Evolutionary conservation across 345 rosid genomes (phyloP), one percentile per base, ranked within the genome.

Genomic region (Kandelia obovata): DNA sequence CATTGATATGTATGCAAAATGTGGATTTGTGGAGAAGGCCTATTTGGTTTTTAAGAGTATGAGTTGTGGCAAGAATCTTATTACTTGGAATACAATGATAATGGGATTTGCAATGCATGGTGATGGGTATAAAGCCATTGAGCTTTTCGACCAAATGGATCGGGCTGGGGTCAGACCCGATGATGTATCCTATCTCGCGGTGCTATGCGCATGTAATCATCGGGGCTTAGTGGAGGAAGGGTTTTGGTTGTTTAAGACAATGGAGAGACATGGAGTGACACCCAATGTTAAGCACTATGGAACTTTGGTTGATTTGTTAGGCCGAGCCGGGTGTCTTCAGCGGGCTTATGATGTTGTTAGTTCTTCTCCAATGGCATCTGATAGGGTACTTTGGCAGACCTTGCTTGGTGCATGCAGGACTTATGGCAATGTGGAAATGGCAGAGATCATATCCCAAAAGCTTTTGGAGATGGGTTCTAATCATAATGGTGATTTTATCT

Each of bases 51-150:
- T 91, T 68, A 70, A 80, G 67, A 70, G 75, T 19, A 77, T 91
- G 80, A 76, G 46, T 37, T 70, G 86, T 60, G 55, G 53, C 69
- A 86, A 80, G 77, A 80, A 77, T 76, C 67, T 85, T 69, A 84
- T 93, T 62, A 82, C 97, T 5, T 93, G 97, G 98, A 93, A 93
- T 78, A 87, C 96, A 8, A 93, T 91, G 92, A 82, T 93, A 34
- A 91, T 82, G 92, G 96, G 86, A 26, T 89, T 85, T 72, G 96
- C 98, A 1, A 82, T 85, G 81, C 89, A 89, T 34, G 98, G 98
- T 53, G 82, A 89, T 75, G 96, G 89, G 8, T 17, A 49, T 17
- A 83, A 70, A 77, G 92, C 96, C 25, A 66, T 91, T 31, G 83
- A 85, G 76, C 82, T 89, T 49, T 91, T 93, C 47, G 62, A 80